Conservation (phyloP, 192 early-diverging fungal genomes). For the Gamsiella multidivaricata region DNA sequence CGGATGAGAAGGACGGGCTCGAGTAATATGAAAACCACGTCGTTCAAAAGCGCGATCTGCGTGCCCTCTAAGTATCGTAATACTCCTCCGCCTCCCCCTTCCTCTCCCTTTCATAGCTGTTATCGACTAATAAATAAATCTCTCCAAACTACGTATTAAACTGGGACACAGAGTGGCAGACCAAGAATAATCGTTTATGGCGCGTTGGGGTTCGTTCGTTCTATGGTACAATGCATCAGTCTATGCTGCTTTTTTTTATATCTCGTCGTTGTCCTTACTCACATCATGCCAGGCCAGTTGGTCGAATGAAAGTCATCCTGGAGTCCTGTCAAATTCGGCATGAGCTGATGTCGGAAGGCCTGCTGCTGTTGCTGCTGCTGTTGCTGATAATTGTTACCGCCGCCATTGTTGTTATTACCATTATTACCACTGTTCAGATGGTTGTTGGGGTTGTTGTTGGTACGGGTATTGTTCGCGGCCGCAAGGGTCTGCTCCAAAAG, state of each 20-base stretch:
- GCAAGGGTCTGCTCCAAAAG: constrained; percentile 46
- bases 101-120: no score
- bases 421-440: not conserved
- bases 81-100: no score
- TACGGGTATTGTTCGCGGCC: constrained; percentile 18
- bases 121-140: no score
- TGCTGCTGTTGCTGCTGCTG: constrained; percentile 30
- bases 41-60: no score
- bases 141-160: no score
- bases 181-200: no score
- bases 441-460: constrained; percentile 6
- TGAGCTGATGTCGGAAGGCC: constrained; percentile 4
- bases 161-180: no score
- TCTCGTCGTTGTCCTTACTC: not conserved
- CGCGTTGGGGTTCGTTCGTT: no score
- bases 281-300: constrained; percentile 45
- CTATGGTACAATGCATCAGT: no score
- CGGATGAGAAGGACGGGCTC: constrained; percentile 43
- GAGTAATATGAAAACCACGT: no score
- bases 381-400: constrained; percentile 17
- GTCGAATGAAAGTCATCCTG: constrained; percentile 33
- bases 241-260: not conserved
- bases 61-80: no score
- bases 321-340: constrained; percentile 20
- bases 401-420: not conserved